Evolutionary conservation across 139 green algal species (phyloP).

Genomic region (Dunaliella primolecta): DNA sequence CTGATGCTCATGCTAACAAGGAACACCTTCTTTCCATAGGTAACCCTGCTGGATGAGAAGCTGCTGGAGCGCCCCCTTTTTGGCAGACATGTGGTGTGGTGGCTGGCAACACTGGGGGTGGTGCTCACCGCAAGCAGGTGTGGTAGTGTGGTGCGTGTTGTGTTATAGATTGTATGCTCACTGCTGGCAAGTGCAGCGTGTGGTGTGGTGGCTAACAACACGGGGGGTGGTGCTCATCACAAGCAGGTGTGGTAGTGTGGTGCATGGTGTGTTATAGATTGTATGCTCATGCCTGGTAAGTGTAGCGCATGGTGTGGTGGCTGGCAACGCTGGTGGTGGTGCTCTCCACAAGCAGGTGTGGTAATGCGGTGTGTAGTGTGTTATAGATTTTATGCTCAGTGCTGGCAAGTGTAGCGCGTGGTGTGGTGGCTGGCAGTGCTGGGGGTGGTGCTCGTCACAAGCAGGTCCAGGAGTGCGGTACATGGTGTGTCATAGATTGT

Average conservation of each 20-base stretch:
- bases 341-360: constrained; percentile 50
- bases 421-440: constrained; percentile 81
- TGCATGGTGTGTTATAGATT: not conserved
- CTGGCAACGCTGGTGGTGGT: constrained; percentile 70
- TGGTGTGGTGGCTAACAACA: constrained; percentile 79
- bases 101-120: constrained; percentile 70
- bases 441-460: constrained; percentile 69
- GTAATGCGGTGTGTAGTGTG: not conserved
- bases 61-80: constrained; percentile 75
- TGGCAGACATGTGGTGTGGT: constrained; percentile 77
- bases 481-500: not conserved
- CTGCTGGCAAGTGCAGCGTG: constrained; percentile 26
- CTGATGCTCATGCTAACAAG: no score
- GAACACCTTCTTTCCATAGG: not conserved
- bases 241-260: constrained; percentile 16
- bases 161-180: not conserved
- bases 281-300: not conserved
- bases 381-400: not conserved
- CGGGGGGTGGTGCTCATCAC: constrained; percentile 73
- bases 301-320: constrained; percentile 77
- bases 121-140: constrained; percentile 59
- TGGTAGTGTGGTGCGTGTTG: constrained; percentile 6
- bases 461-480: constrained; percentile 16
- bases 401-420: no score
- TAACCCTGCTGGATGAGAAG: constrained; percentile 71